phyloP scores from a whole-genome alignment of 2,329 filamentous ascomycete genomes.

The Juglanconis sp. region DNA sequence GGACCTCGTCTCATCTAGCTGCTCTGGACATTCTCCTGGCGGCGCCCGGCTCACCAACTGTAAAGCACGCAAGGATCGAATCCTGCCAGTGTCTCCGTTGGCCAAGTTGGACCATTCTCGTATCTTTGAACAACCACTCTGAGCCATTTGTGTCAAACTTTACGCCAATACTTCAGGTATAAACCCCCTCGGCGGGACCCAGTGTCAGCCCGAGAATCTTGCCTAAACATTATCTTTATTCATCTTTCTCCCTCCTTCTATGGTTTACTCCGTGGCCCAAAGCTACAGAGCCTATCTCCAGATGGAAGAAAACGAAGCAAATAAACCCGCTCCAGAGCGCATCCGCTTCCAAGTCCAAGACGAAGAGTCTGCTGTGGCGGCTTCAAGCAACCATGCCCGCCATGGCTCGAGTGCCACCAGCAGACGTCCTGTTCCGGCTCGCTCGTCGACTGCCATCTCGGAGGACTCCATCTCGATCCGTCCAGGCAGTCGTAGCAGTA shows the following conservation, averaged over 20 bases:
- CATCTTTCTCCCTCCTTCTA: neutral
- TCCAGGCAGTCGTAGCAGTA: neutral
- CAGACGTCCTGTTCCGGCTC: neutral
- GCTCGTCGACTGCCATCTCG: conserved; percentile 8
- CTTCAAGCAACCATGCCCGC: neutral
- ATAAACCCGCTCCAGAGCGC: conserved; percentile 4
- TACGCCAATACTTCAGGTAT: neutral
- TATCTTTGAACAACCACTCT: neutral
- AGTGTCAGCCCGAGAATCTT: neutral
- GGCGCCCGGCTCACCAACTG: neutral
- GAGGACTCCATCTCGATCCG: conserved; percentile 11
- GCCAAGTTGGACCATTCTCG: neutral
- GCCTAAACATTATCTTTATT: neutral
- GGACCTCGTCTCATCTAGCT: neutral
- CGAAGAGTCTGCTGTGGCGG: neutral
- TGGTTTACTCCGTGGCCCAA: conserved; percentile 7
- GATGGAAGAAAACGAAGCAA: conserved; percentile 4
- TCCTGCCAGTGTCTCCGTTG: conserved; percentile 1
- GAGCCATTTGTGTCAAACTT: neutral
- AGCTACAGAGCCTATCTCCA: conserved; percentile 9
- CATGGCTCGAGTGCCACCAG: neutral
- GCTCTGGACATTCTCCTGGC: neutral
- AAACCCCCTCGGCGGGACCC: conserved; percentile 2
- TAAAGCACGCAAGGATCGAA: neutral
- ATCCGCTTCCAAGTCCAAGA: conserved; percentile 13